These are phyloP conservation scores for Osmozyma mogii DNA, from an alignment of 805 yeast genomes.

Conservation along the genomic window DNA sequence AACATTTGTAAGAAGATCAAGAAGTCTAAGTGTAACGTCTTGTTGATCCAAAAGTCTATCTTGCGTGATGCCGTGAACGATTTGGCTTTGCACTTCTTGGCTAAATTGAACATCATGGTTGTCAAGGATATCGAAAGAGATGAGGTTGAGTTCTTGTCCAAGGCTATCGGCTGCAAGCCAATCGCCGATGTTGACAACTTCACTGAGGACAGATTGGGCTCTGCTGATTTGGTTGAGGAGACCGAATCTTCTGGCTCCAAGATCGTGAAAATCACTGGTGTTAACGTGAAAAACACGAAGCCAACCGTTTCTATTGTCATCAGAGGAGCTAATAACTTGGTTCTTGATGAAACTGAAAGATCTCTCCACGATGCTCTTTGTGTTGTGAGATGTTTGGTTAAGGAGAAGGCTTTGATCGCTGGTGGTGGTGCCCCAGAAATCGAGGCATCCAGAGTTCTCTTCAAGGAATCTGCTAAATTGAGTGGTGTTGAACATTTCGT, in stretches of 20 bases:
- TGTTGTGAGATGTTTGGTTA: constrained; percentile 81
- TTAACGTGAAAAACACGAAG: constrained; percentile 41
- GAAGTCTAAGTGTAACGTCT: constrained; percentile 91
- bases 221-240: constrained; percentile 90
- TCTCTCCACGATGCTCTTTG: constrained; percentile 96
- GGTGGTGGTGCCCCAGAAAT: constrained; percentile 99
- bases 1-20: constrained; percentile 94
- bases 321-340: constrained; percentile 88
- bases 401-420: constrained; percentile 83
- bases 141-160: constrained; percentile 83
- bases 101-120: constrained; percentile 89
- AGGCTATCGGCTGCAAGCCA: constrained; percentile 88
- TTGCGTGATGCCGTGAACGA: constrained; percentile 93
- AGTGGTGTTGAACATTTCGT: constrained; percentile 87
- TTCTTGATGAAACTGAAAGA: constrained; percentile 94
- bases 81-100: constrained; percentile 85
- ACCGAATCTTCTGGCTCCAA: constrained; percentile 82
- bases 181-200: constrained; percentile 92
- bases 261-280: constrained; percentile 81
- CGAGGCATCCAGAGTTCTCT: constrained; percentile 70
- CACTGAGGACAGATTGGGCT: constrained; percentile 86
- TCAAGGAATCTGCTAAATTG: constrained; percentile 61
- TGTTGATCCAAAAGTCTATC: constrained; percentile 86
- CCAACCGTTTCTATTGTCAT: constrained; percentile 84
- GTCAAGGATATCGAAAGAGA: constrained; percentile 94